Evolutionary conservation across 2,329 filamentous ascomycete genomes (phyloP).

Genomic region (Tolypocladium tropicale): DNA sequence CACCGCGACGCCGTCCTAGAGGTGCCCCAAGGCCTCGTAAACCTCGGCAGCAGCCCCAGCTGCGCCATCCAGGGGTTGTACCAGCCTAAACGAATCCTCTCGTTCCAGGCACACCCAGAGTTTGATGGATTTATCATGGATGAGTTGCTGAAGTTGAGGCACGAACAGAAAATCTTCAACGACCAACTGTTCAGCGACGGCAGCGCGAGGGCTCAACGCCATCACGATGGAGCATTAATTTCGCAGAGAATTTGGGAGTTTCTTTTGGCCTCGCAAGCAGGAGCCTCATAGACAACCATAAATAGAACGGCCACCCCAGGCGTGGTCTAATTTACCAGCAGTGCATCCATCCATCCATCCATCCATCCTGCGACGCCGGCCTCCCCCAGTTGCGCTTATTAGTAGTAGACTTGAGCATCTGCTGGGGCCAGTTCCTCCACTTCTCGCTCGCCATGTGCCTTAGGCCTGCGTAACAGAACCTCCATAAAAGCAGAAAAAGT

Average conservation of each 20-base stretch:
- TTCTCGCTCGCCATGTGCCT: not conserved
- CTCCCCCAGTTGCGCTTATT: not conserved
- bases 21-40: slow-evolving; percentile 23
- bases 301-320: not conserved
- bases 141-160: slow-evolving; percentile 16
- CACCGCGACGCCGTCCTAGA: slow-evolving; percentile 30
- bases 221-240: slow-evolving; percentile 18
- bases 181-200: slow-evolving; percentile 16
- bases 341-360: too few relatives aligned
- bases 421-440: not conserved
- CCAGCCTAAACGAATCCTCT: slow-evolving; percentile 21
- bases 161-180: slow-evolving; percentile 14
- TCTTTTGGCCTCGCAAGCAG: not conserved
- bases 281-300: not conserved
- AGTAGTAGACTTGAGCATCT: too few relatives aligned
- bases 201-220: slow-evolving; percentile 12
- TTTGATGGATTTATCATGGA: slow-evolving; percentile 27
- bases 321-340: not conserved
- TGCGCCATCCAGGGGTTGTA: slow-evolving; percentile 32
- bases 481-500: too few relatives aligned
- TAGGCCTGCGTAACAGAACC: not conserved
- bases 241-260: slow-evolving; percentile 17
- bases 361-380: too few relatives aligned
- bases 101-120: slow-evolving; percentile 34
- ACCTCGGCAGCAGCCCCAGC: slow-evolving; percentile 24